Conservation (phyloP, 495 filamentous ascomycete species). For the Coniosporium apollinis region DNA sequence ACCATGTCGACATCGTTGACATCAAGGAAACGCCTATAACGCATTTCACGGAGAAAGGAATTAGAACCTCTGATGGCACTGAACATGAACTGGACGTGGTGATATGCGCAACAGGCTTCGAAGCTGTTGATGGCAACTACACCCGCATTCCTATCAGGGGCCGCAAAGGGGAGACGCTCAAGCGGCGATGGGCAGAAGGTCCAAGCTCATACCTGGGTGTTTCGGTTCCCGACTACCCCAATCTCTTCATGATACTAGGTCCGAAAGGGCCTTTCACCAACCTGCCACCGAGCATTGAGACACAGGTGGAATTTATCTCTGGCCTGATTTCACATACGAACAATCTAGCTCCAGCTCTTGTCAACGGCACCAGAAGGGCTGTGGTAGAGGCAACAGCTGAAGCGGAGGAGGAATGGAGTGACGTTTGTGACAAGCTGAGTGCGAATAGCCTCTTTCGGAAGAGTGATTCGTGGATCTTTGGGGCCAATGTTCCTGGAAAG, state of each 20-base stretch:
- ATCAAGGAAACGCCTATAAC: slow-evolving; percentile 11
- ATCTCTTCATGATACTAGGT: slow-evolving; percentile 10
- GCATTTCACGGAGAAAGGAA: slow-evolving; percentile 2
- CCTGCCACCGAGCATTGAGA: slow-evolving; percentile 7
- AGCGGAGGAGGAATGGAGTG: slow-evolving; percentile 6
- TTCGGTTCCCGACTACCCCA: slow-evolving; percentile 8
- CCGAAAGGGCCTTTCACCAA: slow-evolving; percentile 12
- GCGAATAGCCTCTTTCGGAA: slow-evolving; percentile 6
- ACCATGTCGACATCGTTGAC: slow-evolving; percentile 10
- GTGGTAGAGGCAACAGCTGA: slow-evolving; percentile 5
- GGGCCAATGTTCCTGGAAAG: slow-evolving; percentile 9
- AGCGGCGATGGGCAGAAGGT: slow-evolving; percentile 8
- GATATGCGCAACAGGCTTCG: slow-evolving; percentile 14
- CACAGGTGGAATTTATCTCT: slow-evolving; percentile 11
- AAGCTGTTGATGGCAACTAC: slow-evolving; percentile 5
- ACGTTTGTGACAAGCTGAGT: slow-evolving; percentile 4
- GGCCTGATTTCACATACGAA: slow-evolving; percentile 3
- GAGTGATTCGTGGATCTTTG: slow-evolving; percentile 7
- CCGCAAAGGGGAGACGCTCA: not conserved
- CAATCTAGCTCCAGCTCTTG: not conserved
- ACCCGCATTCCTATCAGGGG: slow-evolving; percentile 1
- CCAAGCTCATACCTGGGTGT: slow-evolving; percentile 9
- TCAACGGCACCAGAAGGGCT: not conserved
- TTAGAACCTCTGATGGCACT: slow-evolving; percentile 2
- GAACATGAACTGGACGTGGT: slow-evolving; percentile 10